These are phyloP conservation scores for Fusarium sp. DNA, from an alignment of 2,329 filamentous ascomycete genomes.

Conservation along the genomic window DNA sequence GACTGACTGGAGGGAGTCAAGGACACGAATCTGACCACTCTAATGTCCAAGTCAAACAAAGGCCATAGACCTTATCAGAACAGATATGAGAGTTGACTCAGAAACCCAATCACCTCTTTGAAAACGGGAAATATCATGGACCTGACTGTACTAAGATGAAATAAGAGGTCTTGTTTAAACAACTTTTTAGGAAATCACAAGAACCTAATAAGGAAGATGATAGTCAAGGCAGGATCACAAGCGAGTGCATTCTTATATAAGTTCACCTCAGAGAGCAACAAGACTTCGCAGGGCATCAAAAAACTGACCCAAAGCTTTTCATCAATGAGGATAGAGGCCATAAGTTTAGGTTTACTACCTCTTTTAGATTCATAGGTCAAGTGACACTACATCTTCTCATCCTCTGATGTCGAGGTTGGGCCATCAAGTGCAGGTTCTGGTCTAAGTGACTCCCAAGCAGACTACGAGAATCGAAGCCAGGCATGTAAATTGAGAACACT, in stretches of 20 bases:
- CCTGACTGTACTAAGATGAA: neutral
- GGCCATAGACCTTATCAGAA: too few species aligned
- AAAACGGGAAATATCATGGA: too few species aligned
- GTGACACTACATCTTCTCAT: neutral
- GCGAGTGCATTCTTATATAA: neutral
- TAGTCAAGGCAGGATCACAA: neutral
- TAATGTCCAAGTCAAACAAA: too few species aligned
- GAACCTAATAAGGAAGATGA: neutral
- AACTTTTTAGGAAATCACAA: neutral
- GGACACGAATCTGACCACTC: too few species aligned
- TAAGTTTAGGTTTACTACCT: fast-evolving
- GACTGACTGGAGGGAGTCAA: slow-evolving; percentile 30
- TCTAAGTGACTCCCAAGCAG: neutral
- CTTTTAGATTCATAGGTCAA: neutral
- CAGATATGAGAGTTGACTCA: too few species aligned
- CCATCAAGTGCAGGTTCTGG: neutral
- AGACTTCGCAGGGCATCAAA: neutral
- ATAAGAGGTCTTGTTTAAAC: neutral
- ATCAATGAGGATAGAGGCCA: fast-evolving
- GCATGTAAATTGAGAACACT: too few species aligned
- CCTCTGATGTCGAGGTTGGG: neutral
- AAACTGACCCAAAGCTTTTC: neutral
- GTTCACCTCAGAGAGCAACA: neutral
- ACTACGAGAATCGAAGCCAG: neutral
- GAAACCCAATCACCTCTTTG: too few species aligned